Conservation (phyloP, 1,284 basidiomycete species). For the Xerocomus alliaceus region DNA sequence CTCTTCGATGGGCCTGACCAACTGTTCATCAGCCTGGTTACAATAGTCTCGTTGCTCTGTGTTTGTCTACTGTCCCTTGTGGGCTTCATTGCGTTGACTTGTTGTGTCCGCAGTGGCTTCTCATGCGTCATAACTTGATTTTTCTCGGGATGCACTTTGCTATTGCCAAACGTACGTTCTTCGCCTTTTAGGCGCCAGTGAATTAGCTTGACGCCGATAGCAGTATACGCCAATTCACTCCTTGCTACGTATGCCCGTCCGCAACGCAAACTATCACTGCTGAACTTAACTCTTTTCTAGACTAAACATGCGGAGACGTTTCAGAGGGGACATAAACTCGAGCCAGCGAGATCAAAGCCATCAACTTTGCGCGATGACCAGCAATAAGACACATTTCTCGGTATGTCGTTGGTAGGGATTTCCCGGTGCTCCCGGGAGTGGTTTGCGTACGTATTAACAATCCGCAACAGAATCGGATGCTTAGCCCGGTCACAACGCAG, state of each 20-base stretch:
- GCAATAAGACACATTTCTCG: slow-evolving; percentile 27
- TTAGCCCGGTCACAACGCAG: slow-evolving; percentile 24
- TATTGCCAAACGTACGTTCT: slow-evolving; percentile 56
- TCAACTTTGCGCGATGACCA: slow-evolving; percentile 11
- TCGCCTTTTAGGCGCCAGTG: neutral
- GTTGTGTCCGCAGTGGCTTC: slow-evolving; percentile 53
- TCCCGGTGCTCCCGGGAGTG: neutral
- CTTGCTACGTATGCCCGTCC: slow-evolving; percentile 38
- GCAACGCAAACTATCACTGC: neutral
- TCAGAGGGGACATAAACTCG: slow-evolving; percentile 35
- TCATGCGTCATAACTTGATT: slow-evolving; percentile 52
- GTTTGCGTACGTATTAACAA: neutral
- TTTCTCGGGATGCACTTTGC: slow-evolving; percentile 60
- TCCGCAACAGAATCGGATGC: slow-evolving; percentile 36
- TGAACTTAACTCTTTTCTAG: slow-evolving; percentile 15
- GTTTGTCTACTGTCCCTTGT: slow-evolving; percentile 43
- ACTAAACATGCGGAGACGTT: slow-evolving; percentile 41
- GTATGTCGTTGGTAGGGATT: slow-evolving; percentile 18
- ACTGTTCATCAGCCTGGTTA: slow-evolving; percentile 29
- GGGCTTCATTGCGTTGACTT: neutral
- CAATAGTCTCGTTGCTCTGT: slow-evolving; percentile 50
- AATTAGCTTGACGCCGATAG: neutral
- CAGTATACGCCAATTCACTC: slow-evolving; percentile 42
- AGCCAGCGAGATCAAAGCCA: slow-evolving; percentile 40
- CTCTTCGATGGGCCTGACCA: slow-evolving; percentile 38